Percentiles rank a stretch among this genome's conserved stretches.
These are phyloP conservation scores for Entomortierella lignicola DNA, from an alignment of 192 early-diverging fungal species.

Conservation along the genomic window DNA sequence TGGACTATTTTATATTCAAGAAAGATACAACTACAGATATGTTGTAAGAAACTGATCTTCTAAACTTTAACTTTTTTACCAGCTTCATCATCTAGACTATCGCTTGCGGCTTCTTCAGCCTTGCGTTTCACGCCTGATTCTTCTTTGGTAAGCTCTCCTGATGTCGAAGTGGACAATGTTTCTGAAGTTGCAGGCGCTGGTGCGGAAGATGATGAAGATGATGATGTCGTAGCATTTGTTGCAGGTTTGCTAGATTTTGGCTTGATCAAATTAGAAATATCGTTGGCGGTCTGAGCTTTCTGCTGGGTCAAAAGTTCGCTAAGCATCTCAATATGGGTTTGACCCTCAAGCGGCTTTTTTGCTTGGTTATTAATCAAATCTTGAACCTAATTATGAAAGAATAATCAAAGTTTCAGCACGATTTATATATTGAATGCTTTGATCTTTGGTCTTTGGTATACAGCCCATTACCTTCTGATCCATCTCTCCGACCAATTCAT, in stretches of 20 bases:
- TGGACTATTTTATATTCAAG: neutral
- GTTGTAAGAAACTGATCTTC: neutral
- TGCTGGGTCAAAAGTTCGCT: constrained; percentile 22
- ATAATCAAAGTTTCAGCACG: constrained; percentile 4
- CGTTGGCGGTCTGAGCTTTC: constrained; percentile 13
- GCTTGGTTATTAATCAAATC: constrained; percentile 54
- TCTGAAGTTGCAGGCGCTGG: constrained; percentile 4
- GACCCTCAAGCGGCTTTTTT: constrained; percentile 48
- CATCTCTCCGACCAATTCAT: constrained; percentile 73
- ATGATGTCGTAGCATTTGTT: constrained; percentile 8
- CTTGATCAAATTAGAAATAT: constrained; percentile 48
- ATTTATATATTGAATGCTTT: too few species aligned
- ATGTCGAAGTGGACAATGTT: constrained; percentile 4
- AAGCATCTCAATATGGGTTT: constrained; percentile 30
- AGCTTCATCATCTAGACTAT: constrained; percentile 12
- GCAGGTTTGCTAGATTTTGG: constrained; percentile 34
- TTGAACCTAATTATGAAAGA: constrained; percentile 22
- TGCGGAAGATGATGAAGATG: constrained; percentile 3
- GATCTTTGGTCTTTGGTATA: too few species aligned
- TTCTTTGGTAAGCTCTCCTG: constrained; percentile 20
- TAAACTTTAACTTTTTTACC: constrained; percentile 48
- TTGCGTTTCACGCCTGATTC: constrained; percentile 43
- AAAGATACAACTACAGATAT: neutral
- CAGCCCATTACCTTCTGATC: constrained; percentile 66
- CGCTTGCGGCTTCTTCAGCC: constrained; percentile 25